Percentiles rank a stretch among this genome's conserved stretches.
Evolutionary conservation across 306 rosid species (phyloP).

Genomic region (Medicago truncatula): DNA sequence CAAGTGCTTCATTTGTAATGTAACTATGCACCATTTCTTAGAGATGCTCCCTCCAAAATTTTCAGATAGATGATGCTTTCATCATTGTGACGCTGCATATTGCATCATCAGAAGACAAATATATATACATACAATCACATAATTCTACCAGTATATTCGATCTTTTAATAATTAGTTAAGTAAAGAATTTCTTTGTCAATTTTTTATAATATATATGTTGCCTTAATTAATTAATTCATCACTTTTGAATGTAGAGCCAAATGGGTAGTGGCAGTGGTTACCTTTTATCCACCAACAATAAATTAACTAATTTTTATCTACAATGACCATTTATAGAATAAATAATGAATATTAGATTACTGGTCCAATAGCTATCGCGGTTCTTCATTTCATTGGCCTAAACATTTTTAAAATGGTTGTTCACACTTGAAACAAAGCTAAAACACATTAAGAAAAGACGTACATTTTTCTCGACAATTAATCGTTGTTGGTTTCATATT

Average conservation of each 20-base stretch:
- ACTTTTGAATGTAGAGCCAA: constrained; percentile 48
- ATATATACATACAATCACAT: not conserved
- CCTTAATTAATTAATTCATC: constrained; percentile 16
- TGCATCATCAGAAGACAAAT: constrained; percentile 39
- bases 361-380: constrained; percentile 10
- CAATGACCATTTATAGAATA: not conserved
- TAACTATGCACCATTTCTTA: not conserved
- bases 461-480: too few species aligned
- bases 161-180: not conserved
- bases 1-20: constrained; percentile 21
- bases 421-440: too few species aligned
- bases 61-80: constrained; percentile 6
- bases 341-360: constrained; percentile 26
- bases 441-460: too few species aligned
- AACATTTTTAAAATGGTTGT: too few species aligned
- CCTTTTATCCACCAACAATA: constrained; percentile 42
- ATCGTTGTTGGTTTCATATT: too few species aligned
- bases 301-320: not conserved
- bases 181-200: constrained; percentile 1
- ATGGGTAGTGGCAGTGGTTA: constrained; percentile 37
- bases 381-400: not conserved
- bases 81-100: constrained; percentile 44
- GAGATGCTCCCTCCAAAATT: constrained; percentile 36
- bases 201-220: not conserved
- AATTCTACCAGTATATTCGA: not conserved